Evolutionary conservation across 768 basidiomycete species (phyloP).

Genomic region (Psilocybe sp.): DNA sequence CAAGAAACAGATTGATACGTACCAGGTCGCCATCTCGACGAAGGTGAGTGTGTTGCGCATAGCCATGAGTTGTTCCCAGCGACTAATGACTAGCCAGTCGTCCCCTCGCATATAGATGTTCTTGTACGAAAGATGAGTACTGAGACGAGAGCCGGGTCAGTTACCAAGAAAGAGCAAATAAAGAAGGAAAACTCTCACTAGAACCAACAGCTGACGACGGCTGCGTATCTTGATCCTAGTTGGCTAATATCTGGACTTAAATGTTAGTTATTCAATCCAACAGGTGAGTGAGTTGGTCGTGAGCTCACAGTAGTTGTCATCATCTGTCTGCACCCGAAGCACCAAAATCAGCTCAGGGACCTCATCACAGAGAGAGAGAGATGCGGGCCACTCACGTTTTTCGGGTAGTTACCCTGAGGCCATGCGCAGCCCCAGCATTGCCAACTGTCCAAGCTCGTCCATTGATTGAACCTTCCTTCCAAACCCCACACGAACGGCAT

Average conservation of each 20-base stretch:
- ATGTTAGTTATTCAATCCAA: not conserved
- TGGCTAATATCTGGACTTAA: conserved; percentile 37
- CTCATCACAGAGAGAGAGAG: not conserved
- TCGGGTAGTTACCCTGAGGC: conserved; percentile 46
- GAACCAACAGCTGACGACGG: conserved; percentile 46
- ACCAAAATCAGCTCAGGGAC: not conserved
- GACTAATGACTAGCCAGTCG: conserved; percentile 61
- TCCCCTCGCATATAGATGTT: conserved; percentile 68
- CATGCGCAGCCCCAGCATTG: conserved; percentile 64
- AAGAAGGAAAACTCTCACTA: conserved; percentile 29
- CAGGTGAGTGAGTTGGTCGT: not conserved
- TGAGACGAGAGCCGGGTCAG: too few relatives aligned
- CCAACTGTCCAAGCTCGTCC: conserved; percentile 48
- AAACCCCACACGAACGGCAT: conserved; percentile 60
- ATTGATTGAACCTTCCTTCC: conserved; percentile 41
- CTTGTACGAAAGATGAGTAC: conserved; percentile 56
- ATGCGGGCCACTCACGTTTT: conserved; percentile 30
- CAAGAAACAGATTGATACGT: conserved; percentile 3
- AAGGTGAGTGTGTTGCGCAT: conserved; percentile 53
- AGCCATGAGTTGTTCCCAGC: conserved; percentile 69
- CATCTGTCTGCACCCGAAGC: conserved; percentile 28
- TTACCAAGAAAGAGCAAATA: too few relatives aligned
- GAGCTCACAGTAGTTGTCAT: conserved; percentile 46
- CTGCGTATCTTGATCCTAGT: conserved; percentile 40
- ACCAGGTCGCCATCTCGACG: conserved; percentile 73